phyloP scores from a whole-genome alignment of 345 rosid species.

The Dovyalis caffra region DNA sequence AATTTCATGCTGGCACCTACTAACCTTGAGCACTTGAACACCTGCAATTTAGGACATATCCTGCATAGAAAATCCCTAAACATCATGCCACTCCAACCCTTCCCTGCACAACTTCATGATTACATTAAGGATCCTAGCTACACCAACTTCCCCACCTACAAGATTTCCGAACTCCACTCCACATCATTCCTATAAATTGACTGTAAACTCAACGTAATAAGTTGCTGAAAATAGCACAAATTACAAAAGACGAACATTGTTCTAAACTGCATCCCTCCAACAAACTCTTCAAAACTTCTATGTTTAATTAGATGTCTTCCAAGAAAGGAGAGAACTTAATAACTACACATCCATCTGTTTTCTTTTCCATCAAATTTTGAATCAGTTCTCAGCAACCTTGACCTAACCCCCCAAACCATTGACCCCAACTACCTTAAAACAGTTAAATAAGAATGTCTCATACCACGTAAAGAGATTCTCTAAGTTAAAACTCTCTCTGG shows the following conservation, averaged over 20 bases:
- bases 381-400: too few species aligned
- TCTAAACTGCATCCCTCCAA: not conserved
- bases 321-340: not conserved
- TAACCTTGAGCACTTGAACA: not conserved
- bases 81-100: not conserved
- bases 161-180: not conserved
- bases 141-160: not conserved
- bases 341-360: not conserved
- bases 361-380: too few species aligned
- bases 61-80: conserved; percentile 5
- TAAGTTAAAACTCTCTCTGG: not conserved
- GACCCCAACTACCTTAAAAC: too few species aligned
- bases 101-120: not conserved
- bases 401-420: too few species aligned
- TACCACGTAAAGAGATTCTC: too few species aligned
- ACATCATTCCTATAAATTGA: not conserved
- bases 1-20: not conserved
- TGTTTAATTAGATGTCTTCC: not conserved
- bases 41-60: conserved; percentile 4
- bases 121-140: not conserved
- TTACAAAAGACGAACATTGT: not conserved
- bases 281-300: not conserved
- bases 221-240: not conserved
- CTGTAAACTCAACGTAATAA: too few species aligned
- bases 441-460: too few species aligned